These are phyloP conservation scores for Aspergillus coremiiformis DNA, from an alignment of 495 filamentous ascomycete species.

Conservation along the genomic window DNA sequence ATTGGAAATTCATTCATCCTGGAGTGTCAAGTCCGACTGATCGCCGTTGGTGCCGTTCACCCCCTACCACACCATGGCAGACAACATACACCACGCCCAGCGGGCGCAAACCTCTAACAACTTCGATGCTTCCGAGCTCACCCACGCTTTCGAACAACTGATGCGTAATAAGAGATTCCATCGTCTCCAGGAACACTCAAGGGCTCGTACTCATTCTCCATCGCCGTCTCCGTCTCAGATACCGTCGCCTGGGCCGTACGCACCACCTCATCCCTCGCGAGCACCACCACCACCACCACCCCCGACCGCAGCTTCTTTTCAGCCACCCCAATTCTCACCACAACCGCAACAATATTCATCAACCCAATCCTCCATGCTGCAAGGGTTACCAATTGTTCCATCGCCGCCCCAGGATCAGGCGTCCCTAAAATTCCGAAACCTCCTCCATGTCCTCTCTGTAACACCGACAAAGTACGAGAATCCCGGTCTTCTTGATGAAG, in stretches of 20 bases:
- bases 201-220: conserved; percentile 45
- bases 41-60: conserved; percentile 15
- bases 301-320: conserved; percentile 22
- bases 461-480: conserved; percentile 95
- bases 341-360: conserved; percentile 43
- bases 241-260: conserved; percentile 18
- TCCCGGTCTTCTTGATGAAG: conserved; percentile 90
- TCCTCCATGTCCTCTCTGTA: conserved; percentile 70
- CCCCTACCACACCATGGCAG: conserved; percentile 32
- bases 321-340: conserved; percentile 26
- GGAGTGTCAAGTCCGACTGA: conserved; percentile 9
- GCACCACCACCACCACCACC: conserved; percentile 35
- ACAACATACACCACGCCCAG: conserved; percentile 30
- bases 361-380: conserved; percentile 54
- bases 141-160: conserved; percentile 65
- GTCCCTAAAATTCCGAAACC: conserved; percentile 76
- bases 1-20: conserved; percentile 9
- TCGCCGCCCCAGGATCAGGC: conserved; percentile 65
- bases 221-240: conserved; percentile 24
- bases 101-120: conserved; percentile 26
- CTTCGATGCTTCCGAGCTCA: conserved; percentile 45
- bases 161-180: conserved; percentile 72
- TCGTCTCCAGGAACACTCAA: conserved; percentile 56
- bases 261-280: conserved; percentile 35
- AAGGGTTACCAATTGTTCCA: conserved; percentile 74